Conservation (phyloP, 2,329 filamentous ascomycete genomes). For the Fusarium circinatum region DNA sequence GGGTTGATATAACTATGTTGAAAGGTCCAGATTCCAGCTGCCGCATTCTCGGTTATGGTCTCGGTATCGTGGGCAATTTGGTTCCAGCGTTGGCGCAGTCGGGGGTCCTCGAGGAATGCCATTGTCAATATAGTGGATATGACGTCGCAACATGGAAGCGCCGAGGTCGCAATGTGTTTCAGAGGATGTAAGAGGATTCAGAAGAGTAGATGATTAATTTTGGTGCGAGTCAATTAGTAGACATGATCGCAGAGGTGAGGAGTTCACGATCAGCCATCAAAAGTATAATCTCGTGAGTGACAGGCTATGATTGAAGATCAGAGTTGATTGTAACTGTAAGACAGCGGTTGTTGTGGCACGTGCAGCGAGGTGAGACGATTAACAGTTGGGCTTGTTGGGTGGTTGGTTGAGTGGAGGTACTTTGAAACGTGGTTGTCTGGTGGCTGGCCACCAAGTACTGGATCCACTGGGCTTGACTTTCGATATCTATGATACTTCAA, state of each 20-base stretch:
- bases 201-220: neutral
- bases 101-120: conserved; percentile 80
- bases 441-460: conserved; percentile 21
- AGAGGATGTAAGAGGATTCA: neutral
- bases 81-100: conserved; percentile 92
- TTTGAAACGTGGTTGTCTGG: conserved; percentile 16
- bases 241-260: conserved; percentile 30
- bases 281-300: conserved; percentile 23
- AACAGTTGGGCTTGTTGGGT: conserved; percentile 39
- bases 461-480: conserved; percentile 27
- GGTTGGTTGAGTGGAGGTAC: conserved; percentile 39
- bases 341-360: conserved; percentile 40
- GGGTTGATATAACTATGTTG: conserved; percentile 86
- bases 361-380: conserved; percentile 41
- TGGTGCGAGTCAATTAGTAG: conserved; percentile 7
- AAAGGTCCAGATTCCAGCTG: conserved; percentile 89
- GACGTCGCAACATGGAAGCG: conserved; percentile 43
- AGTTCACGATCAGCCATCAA: conserved; percentile 20
- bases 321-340: conserved; percentile 26
- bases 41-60: conserved; percentile 89
- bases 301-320: conserved; percentile 32
- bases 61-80: conserved; percentile 92
- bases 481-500: conserved; percentile 19
- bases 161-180: conserved; percentile 3
- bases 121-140: conserved; percentile 52